Evolutionary conservation across 1,139 yeast genomes (phyloP).

Genomic region (Blastobotrys niveus): DNA sequence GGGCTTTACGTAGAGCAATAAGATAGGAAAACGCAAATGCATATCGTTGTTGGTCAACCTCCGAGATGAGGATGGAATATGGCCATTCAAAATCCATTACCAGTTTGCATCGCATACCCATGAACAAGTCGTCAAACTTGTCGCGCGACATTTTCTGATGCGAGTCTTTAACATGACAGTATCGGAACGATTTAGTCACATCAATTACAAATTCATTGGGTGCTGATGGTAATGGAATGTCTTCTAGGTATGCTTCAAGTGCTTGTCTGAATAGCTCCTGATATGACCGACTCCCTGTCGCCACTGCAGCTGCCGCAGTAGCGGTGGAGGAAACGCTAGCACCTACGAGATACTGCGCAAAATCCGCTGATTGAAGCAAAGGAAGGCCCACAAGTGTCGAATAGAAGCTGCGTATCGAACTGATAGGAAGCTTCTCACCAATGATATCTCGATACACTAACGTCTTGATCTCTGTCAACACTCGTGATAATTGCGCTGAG

Average conservation of each 20-base stretch:
- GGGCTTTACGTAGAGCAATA: constrained; percentile 17
- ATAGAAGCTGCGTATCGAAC: constrained; percentile 17
- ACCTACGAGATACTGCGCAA: constrained; percentile 13
- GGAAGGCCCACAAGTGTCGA: constrained; percentile 20
- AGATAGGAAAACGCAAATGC: constrained; percentile 22
- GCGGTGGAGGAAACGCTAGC: background rate
- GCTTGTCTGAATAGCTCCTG: constrained; percentile 10
- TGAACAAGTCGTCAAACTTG: constrained; percentile 21
- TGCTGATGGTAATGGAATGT: background rate
- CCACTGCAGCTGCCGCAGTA: background rate
- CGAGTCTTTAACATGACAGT: constrained; percentile 11
- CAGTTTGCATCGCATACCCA: constrained; percentile 19
- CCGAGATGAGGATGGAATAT: constrained; percentile 19
- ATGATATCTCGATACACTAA: constrained; percentile 22
- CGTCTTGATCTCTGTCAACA: constrained; percentile 17
- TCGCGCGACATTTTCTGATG: constrained; percentile 16
- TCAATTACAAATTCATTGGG: background rate
- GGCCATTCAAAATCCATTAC: constrained; percentile 23
- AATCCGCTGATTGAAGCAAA: constrained; percentile 24
- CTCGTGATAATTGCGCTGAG: constrained; percentile 16
- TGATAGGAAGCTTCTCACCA: constrained; percentile 18
- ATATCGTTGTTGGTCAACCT: constrained; percentile 18
- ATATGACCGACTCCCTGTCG: no score
- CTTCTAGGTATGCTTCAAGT: constrained; percentile 10
- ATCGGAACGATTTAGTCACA: background rate